Evolutionary conservation across 1,139 yeast genomes (phyloP), one percentile per base, ranked within the genome.

Genomic region (Yamadazyma sp.): DNA sequence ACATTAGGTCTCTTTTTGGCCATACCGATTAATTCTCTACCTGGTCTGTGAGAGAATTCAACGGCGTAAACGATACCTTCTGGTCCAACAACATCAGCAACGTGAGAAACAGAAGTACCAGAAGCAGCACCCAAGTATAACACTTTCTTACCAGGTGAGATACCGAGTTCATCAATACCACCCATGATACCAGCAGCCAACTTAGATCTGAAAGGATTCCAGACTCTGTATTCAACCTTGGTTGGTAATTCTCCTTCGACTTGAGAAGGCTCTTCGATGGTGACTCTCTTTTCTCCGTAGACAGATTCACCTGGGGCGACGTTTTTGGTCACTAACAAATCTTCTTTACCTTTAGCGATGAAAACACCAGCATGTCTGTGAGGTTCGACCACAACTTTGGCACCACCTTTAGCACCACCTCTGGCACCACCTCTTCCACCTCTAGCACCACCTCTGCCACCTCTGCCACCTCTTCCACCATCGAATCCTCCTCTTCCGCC

Each of bases 151-250:
- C 98, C 98, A 60, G 98, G 98, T 42, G 88, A 95, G 69, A 92
- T 86, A 74, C 89, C 95, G 58, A 94, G 74, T 73, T 94, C 97
- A 66, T 92, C 98, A 57, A 92, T 75, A 83, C 98, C 98, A 73
- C 98, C 98, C 89, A 92, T 87, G 56, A 92, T 87, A 87, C 98
- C 98, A 48, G 98, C 98, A 64, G 98, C 98, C 75, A 92, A 78
- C 81, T 92, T 92, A 50, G 98, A 92, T 84, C 98, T 85, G 85
- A 92, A 92, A 51, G 98, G 98, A 73, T 92, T 92, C 99, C 99
- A 92, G 53, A 92, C 98, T 81, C 98, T 91, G 83, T 92, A 92
- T 75, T 92, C 98, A 48, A 82, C 79, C 79, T 92, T 92, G 62
- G 97, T 89, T 51, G 96, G 85, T 53, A 96, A 94, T 43, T 75